Conservation (phyloP, 805 yeast species). For the Metschnikowia lunata region DNA sequence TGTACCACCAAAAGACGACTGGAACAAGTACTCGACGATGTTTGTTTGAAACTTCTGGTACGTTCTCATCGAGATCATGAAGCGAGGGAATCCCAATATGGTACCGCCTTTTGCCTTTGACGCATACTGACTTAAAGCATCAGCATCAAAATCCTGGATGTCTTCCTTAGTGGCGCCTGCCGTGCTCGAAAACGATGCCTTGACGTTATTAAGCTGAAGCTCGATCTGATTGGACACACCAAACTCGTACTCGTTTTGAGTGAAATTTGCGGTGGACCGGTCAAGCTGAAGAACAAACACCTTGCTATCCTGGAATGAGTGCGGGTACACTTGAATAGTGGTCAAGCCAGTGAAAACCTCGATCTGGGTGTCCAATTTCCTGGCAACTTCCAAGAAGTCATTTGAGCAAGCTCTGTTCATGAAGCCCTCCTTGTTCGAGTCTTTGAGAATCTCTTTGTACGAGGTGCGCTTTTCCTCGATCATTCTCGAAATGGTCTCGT, state of each 20-base stretch:
- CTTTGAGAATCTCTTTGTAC: constrained; percentile 69
- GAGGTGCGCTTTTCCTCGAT: constrained; percentile 68
- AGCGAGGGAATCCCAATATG: constrained; percentile 74
- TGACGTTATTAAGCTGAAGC: constrained; percentile 57
- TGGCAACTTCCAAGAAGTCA: constrained; percentile 25
- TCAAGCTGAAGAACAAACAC: constrained; percentile 63
- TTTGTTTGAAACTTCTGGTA: constrained; percentile 53
- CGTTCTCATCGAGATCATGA: constrained; percentile 70
- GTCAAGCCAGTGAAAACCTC: constrained; percentile 56
- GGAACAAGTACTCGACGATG: constrained; percentile 61
- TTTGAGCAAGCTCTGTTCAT: constrained; percentile 1
- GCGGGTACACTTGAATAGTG: constrained; percentile 71
- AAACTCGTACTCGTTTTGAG: constrained; percentile 43
- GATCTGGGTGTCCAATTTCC: constrained; percentile 60
- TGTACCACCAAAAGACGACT: constrained; percentile 78
- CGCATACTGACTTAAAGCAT: constrained; percentile 53
- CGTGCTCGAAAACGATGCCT: constrained; percentile 63
- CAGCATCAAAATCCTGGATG: constrained; percentile 43
- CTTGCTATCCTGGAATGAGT: constrained; percentile 71
- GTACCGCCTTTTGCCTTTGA: constrained; percentile 69
- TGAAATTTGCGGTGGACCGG: constrained; percentile 48
- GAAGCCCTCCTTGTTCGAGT: constrained; percentile 36
- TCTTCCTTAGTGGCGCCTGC: constrained; percentile 48
- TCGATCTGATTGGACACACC: constrained; percentile 54
- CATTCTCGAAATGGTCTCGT: constrained; percentile 65